Evolutionary conservation across 768 basidiomycete genomes (phyloP), one percentile per base, ranked within the genome.

Genomic region (Strobilomyces dryophilus): DNA sequence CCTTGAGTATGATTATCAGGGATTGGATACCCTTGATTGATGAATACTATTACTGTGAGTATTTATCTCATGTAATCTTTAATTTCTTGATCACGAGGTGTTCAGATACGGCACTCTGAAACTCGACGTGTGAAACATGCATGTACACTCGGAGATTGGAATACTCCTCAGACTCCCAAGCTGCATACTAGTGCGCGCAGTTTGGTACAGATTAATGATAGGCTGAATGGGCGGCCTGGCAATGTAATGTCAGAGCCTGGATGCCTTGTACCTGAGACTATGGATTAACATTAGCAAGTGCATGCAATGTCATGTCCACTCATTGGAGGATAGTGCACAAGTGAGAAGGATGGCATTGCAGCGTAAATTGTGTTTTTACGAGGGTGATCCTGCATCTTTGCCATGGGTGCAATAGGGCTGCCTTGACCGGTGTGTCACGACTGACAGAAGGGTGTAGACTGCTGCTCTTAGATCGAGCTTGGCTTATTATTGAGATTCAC

Each of bases 21-120:
- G 90, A 92, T 62, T 93, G 92, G 91, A 82, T 93, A 57, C 92
- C 90, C 18, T 72, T 93, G 66, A 89, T 93, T 55, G 83, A 93
- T 66, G 88, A 89, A 64, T 93, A 93, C 72, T 85, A 93, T 74
- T 93, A 93, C 76, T 93, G 91, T 91, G 64, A 55, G 91, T 55
- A 24, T n/a, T 29, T 40, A 9, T 21, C 24, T 53, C 24, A 35
- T 41, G 20, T 41, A 37, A 9, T 31, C 36, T 12, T 24, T 18
- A 36, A 44, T 35, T 37, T 8, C 37, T 31, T 44, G 26, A 49
- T 60, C 29, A 59, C 34, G 45, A 40, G 15, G 45, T 59, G 40
- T 40, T 40, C 55, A 76, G 74, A 76, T 60, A 71, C 79, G 58
- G 75, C 79, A 43, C 73, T 79, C 45, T 80, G 70, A 73, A 63